Evolutionary conservation across 768 basidiomycete genomes (phyloP).

Genomic region (Chiua virens): DNA sequence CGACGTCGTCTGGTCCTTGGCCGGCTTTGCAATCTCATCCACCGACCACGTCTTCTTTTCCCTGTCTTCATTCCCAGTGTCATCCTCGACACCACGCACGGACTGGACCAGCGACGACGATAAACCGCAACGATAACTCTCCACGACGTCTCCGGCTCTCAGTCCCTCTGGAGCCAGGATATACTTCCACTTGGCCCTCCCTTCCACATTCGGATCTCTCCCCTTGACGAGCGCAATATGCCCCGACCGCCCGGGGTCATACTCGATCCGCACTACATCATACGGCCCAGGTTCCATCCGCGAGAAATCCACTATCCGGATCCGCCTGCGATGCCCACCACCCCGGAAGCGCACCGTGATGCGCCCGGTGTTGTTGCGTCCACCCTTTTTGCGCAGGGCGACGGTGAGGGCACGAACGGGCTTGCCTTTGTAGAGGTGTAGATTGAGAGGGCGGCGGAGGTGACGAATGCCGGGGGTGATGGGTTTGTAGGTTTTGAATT

Average conservation of each 20-base stretch:
- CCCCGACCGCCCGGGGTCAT: slow-evolving; percentile 90
- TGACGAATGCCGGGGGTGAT: slow-evolving; percentile 86
- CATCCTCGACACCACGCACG: slow-evolving; percentile 27
- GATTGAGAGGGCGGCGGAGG: slow-evolving; percentile 76
- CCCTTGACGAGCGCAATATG: slow-evolving; percentile 90
- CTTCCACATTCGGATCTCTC: slow-evolving; percentile 52
- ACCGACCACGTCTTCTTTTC: slow-evolving; percentile 15
- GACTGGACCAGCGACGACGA: slow-evolving; percentile 64
- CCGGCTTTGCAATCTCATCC: slow-evolving; percentile 23
- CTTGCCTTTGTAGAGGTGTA: slow-evolving; percentile 82
- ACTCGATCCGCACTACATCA: slow-evolving; percentile 93
- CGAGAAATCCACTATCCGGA: slow-evolving; percentile 84
- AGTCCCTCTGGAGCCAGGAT: slow-evolving; percentile 91
- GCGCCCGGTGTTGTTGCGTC: slow-evolving; percentile 77
- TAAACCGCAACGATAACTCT: slow-evolving; percentile 83
- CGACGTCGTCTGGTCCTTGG: slow-evolving; percentile 38
- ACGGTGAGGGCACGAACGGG: slow-evolving; percentile 82
- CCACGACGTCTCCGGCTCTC: slow-evolving; percentile 83
- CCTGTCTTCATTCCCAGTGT: not conserved
- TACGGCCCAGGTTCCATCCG: slow-evolving; percentile 77
- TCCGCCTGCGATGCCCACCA: slow-evolving; percentile 86
- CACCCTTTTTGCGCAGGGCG: slow-evolving; percentile 81
- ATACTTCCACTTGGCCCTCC: slow-evolving; percentile 73
- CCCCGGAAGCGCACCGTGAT: slow-evolving; percentile 89
- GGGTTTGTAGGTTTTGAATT: slow-evolving; percentile 91